Evolutionary conservation across 140 eudicot genomes (phyloP), one percentile per base, ranked within the genome.

Genomic region (Stevia rebaudiana): DNA sequence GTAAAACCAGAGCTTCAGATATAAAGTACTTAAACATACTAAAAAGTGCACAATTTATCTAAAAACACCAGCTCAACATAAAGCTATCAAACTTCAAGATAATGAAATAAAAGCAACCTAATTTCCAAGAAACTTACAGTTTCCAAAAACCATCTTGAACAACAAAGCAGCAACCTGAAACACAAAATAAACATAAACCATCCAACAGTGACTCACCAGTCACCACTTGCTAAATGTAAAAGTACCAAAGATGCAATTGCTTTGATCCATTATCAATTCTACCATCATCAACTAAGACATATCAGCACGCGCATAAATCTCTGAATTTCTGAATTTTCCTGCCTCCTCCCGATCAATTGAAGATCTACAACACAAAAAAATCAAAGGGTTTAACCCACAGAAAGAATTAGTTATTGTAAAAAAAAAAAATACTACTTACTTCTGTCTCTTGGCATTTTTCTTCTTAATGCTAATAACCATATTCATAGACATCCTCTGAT

Each of bases 401-500:
- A 49, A 28, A 43, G 12, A 17, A 59, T 36, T 0, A 54, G 39
- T 61, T 25, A 31, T 19, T 59, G 49, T 51, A 49, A 11, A 68
- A 1, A 78, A 63, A 22, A 21, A 35, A 65, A 48, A 60, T 9
- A 25, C 16, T 35, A 62, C 94, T 67, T 74, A 88, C 99, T 78
- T 88, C 36, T 69, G 86, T 65, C 76, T 81, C 82, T 85, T 88
- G 18, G 75, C 69, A 67, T 76, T 88, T 61, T 88, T 86, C 82
- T 85, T 80, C 78, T 92, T 92, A 74, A 92, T 92, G 71, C 65
- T 77, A 55, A 79, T 65, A 63, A 86, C 99, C 88, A 92, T 83
- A 67, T 88, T 97, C 86, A 83, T 81, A 53, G 99, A 70, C 97
- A 67, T 79, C 66, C 80, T 78, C 80, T 88, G 99, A 75, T 92